Base-by-base conservation (phyloP, 2,329 filamentous ascomycete genomes). In the Beauveria sp. region DNA sequence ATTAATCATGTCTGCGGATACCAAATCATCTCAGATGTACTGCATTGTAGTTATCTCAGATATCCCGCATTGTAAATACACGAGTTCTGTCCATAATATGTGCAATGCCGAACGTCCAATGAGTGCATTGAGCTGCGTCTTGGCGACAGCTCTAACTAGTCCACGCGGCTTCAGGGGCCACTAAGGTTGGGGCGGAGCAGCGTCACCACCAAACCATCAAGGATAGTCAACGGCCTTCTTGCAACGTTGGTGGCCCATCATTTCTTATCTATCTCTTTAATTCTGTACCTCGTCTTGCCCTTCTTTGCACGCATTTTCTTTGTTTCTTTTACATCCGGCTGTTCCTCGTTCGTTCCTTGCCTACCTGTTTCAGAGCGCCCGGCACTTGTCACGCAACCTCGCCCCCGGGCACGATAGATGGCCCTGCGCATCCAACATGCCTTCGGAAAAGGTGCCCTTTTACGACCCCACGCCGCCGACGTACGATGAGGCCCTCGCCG, bases 381-480 rank as follows among this genome's bases (percentile, higher is more conserved):
- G 53, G n/a, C 40, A 55, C 24, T 12, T 45, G 53, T 45, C 53
- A 55, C 53, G 24, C 40, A 38, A 43, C 16, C 9, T 48, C 42
- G 53, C 54, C 40, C 28, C 38, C 40, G 20, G 26, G 12, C 26
- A 26, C 57, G 18, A 52, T 43, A 60, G 49, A 51, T 52, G 34
- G 34, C 57, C 49, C 34, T 42, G 48, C n/a, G 49, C 49, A 43
- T 6, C 49, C 31, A 62, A 58, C 34, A 75, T 73, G 73, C 74
- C 72, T 67, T 73, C 74, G 52, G 74, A 76, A 68, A 76, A 76
- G 69, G 64, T 69, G 65, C 74, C 74, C 62, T 76, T 76, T 64
- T 77, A 77, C 69, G 74, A 77, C 57, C 75, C 76, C 57, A 73
- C 77, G 65, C 76, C 76, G 62, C 76, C 76, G 48, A 76, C 74